Evolutionary conservation across 164 flowering plant species (phyloP).

Genomic region (Piper longum): DNA sequence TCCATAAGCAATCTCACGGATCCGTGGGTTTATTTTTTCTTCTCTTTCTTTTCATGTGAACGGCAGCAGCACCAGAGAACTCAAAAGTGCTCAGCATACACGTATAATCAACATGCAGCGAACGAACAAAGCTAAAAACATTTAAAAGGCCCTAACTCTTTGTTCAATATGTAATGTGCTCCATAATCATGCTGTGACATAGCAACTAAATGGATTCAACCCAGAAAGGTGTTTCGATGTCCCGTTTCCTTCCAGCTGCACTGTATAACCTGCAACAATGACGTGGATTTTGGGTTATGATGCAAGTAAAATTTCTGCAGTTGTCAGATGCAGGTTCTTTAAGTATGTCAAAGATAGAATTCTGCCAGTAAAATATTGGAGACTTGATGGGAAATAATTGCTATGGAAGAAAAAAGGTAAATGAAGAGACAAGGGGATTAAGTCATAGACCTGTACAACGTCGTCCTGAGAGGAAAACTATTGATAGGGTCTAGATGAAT

Average conservation of each 20-base stretch:
- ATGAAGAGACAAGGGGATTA: no score
- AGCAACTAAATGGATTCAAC: background rate
- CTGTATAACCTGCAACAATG: constrained; percentile 16
- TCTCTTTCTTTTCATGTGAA: background rate
- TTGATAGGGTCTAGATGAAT: constrained; percentile 40
- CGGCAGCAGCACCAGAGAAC: no score
- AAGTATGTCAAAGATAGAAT: background rate
- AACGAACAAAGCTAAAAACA: background rate
- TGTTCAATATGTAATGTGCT: constrained; percentile 3
- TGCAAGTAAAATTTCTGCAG: background rate
- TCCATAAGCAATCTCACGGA: no score
- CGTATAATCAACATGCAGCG: background rate
- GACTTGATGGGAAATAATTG: background rate
- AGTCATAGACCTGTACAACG: constrained; percentile 21
- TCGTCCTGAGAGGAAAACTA: constrained; percentile 4
- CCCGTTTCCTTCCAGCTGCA: constrained; percentile 7
- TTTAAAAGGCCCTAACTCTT: background rate
- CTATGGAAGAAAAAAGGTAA: background rate
- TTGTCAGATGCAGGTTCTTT: background rate
- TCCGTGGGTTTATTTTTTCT: no score
- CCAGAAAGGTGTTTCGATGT: background rate
- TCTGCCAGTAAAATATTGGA: background rate
- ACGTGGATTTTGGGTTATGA: background rate
- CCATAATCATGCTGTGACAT: background rate
- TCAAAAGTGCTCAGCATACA: background rate